These are phyloP conservation scores for Lentinula raphanica DNA, from an alignment of 768 basidiomycete species.

Conservation along the genomic window DNA sequence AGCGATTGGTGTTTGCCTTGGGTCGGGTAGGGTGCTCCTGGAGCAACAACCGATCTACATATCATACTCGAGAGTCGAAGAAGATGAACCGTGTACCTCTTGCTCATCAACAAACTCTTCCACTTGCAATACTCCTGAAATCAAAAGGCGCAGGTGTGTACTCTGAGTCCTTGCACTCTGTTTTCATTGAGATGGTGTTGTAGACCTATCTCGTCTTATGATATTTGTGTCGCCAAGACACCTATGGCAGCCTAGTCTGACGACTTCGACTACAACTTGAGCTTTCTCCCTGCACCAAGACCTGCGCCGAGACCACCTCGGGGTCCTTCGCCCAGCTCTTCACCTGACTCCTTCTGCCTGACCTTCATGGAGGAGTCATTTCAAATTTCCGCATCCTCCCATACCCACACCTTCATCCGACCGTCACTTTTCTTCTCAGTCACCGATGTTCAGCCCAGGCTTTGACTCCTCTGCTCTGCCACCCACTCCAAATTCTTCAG, in stretches of 20 bases:
- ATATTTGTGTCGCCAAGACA: slow-evolving; percentile 3
- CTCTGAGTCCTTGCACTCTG: slow-evolving; percentile 11
- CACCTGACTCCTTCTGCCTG: slow-evolving; percentile 27
- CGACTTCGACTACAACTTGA: background rate
- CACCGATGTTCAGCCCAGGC: slow-evolving; percentile 32
- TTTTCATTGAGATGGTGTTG: slow-evolving; percentile 10
- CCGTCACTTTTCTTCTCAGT: slow-evolving; percentile 13
- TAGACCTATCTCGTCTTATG: slow-evolving; percentile 8
- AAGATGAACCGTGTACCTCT: slow-evolving; percentile 7
- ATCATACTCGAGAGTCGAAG: slow-evolving; percentile 21
- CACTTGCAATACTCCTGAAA: slow-evolving; percentile 16
- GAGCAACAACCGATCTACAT: slow-evolving; percentile 14
- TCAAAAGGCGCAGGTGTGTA: slow-evolving; percentile 15
- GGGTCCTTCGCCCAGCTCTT: slow-evolving; percentile 14
- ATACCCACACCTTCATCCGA: slow-evolving; percentile 22
- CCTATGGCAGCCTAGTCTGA: background rate
- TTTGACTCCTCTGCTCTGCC: slow-evolving; percentile 28
- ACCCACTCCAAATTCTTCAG: slow-evolving; percentile 51
- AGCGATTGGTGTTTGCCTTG: too few relatives aligned
- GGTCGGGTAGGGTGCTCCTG: too few relatives aligned
- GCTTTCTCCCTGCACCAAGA: slow-evolving; percentile 5
- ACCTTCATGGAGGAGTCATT: slow-evolving; percentile 28
- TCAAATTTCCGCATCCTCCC: slow-evolving; percentile 34
- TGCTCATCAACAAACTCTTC: slow-evolving; percentile 10
- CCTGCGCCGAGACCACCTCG: slow-evolving; percentile 1